phyloP scores from a whole-genome alignment of 2,329 filamentous ascomycete species.

The Geosmithia morbida region DNA sequence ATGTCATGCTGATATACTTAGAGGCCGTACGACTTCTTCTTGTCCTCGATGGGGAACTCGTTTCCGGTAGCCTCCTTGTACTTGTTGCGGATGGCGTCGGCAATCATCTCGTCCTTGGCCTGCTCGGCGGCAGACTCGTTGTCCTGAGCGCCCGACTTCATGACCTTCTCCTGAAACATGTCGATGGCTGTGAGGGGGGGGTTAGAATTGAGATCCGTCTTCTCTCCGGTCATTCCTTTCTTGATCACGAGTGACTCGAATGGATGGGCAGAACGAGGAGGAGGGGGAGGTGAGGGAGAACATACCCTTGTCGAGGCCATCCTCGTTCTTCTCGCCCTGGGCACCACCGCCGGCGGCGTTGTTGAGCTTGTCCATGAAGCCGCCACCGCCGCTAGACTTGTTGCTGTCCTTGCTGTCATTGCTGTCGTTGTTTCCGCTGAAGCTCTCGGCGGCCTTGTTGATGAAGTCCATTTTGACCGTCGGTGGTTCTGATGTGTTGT shows the following conservation, averaged over 20 bases:
- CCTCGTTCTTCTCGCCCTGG: constrained; percentile 70
- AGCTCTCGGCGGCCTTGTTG: constrained; percentile 32
- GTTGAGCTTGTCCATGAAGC: constrained; percentile 58
- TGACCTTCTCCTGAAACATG: constrained; percentile 59
- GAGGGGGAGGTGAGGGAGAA: neutral
- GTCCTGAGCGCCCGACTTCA: constrained; percentile 55
- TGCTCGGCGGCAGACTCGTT: constrained; percentile 65
- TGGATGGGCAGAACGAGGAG: neutral
- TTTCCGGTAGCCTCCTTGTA: constrained; percentile 57
- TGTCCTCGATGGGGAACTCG: constrained; percentile 58
- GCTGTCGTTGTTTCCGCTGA: constrained; percentile 15
- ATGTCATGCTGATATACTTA: constrained; percentile 1
- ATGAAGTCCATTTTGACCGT: constrained; percentile 37
- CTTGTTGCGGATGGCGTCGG: constrained; percentile 53
- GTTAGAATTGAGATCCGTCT: neutral
- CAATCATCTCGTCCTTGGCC: constrained; percentile 69
- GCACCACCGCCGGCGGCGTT: constrained; percentile 55
- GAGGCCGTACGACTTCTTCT: constrained; percentile 29
- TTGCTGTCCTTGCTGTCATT: constrained; percentile 12
- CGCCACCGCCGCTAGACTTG: constrained; percentile 6
- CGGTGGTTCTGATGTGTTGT: neutral
- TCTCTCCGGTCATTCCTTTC: neutral
- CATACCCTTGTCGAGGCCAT: constrained; percentile 66
- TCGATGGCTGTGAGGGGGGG: constrained; percentile 46
- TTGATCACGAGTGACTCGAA: too few species aligned